These are phyloP conservation scores for Rubia balearica DNA, from an alignment of 305 asterid species.

Conservation along the genomic window DNA sequence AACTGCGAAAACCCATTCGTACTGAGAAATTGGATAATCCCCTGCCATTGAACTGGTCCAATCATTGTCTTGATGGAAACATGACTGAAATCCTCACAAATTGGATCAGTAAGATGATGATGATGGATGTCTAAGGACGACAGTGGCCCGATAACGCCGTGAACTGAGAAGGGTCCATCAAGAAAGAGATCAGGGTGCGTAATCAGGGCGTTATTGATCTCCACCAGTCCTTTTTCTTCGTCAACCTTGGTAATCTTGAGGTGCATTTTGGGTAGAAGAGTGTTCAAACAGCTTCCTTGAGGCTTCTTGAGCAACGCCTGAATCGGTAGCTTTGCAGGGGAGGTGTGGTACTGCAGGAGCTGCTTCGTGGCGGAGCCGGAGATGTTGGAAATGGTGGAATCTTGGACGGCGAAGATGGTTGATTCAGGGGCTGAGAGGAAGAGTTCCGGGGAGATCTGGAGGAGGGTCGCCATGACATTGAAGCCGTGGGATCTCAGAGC, in stretches of 20 bases:
- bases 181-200: slow-evolving; percentile 64
- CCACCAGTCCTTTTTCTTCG: slow-evolving; percentile 21
- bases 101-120: slow-evolving; percentile 8
- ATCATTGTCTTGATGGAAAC: not conserved
- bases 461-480: slow-evolving; percentile 58
- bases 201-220: slow-evolving; percentile 45
- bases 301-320: slow-evolving; percentile 37
- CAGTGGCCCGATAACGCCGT: slow-evolving; percentile 51
- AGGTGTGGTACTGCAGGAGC: slow-evolving; percentile 54
- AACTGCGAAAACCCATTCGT: slow-evolving; percentile 54
- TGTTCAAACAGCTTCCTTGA: slow-evolving; percentile 40
- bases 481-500: slow-evolving; percentile 56
- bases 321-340: slow-evolving; percentile 40
- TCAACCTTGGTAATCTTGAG: slow-evolving; percentile 37
- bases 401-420: slow-evolving; percentile 65
- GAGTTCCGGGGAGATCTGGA: slow-evolving; percentile 70
- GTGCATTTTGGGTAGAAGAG: slow-evolving; percentile 28
- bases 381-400: slow-evolving; percentile 43
- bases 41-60: slow-evolving; percentile 28
- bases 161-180: slow-evolving; percentile 42
- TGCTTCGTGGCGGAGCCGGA: slow-evolving; percentile 46
- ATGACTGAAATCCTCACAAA: slow-evolving; percentile 18
- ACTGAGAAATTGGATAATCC: slow-evolving; percentile 30
- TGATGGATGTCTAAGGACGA: slow-evolving; percentile 9
- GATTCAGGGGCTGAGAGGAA: slow-evolving; percentile 43